Percentiles rank a stretch among this genome's conserved stretches.
phyloP scores from a whole-genome alignment of 768 basidiomycete genomes.

The Xerocomellus amylosporus region DNA sequence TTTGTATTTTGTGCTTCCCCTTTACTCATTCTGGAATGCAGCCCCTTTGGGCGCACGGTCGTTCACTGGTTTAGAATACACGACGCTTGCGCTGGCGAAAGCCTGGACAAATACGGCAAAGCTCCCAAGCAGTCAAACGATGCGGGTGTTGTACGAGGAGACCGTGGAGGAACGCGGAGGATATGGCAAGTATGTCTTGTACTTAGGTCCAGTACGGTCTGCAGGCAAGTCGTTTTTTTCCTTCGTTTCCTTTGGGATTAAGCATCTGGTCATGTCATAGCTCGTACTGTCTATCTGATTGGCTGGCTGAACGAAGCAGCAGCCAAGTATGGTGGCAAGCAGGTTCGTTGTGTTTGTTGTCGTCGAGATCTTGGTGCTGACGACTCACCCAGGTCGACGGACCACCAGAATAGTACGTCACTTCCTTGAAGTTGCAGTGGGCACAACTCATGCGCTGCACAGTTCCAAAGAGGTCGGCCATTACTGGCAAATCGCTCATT shows the following conservation, averaged over 20 bases:
- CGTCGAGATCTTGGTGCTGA: neutral
- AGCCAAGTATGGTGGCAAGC: slow-evolving; percentile 17
- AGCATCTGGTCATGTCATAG: neutral
- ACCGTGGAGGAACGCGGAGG: slow-evolving; percentile 9
- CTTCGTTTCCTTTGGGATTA: neutral
- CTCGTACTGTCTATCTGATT: neutral
- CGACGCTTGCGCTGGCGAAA: slow-evolving; percentile 11
- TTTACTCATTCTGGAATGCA: neutral
- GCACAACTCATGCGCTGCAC: neutral
- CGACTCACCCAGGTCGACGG: neutral
- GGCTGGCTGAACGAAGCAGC: slow-evolving; percentile 16
- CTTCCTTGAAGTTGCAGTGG: neutral
- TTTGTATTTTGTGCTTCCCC: neutral
- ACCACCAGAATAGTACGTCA: slow-evolving; percentile 1
- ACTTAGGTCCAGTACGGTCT: neutral
- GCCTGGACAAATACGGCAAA: slow-evolving; percentile 16
- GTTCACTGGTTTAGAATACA: neutral
- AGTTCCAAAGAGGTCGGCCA: neutral
- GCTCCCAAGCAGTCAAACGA: neutral
- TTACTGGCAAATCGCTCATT: slow-evolving; percentile 1
- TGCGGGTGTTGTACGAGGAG: slow-evolving; percentile 1
- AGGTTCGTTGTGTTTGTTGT: slow-evolving; percentile 2
- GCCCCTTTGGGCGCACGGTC: neutral
- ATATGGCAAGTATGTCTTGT: slow-evolving; percentile 6
- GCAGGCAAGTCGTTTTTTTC: neutral